Conservation (phyloP, 441 rosid genomes). For the Corymbia citriodora region DNA sequence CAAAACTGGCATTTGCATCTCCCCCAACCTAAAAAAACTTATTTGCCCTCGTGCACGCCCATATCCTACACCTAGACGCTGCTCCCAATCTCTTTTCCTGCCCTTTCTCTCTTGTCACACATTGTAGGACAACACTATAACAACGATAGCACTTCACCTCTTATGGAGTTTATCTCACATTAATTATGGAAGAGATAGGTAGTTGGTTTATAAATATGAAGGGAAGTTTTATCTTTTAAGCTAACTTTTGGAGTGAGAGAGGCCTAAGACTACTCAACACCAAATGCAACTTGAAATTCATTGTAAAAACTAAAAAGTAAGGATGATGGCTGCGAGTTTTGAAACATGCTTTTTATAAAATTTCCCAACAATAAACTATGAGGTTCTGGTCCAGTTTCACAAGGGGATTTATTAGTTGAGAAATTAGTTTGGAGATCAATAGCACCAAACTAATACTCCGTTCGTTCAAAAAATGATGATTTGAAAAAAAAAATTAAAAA, state of each 20-base stretch:
- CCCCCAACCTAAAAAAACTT: neutral
- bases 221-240: too few relatives aligned
- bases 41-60: neutral
- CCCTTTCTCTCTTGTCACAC: neutral
- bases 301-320: neutral
- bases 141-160: neutral
- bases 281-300: neutral
- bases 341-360: neutral
- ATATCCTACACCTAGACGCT: neutral
- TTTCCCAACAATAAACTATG: accelerated
- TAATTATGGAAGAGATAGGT: too few relatives aligned
- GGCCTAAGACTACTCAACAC: too few relatives aligned
- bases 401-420: neutral
- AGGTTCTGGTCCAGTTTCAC: neutral
- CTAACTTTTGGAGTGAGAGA: too few relatives aligned
- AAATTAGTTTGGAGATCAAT: neutral
- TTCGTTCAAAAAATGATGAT: neutral
- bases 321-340: neutral
- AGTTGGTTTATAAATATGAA: too few relatives aligned
- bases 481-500: accelerated
- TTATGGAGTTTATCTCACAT: too few relatives aligned
- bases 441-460: accelerated
- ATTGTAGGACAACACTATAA: neutral
- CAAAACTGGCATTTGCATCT: neutral
- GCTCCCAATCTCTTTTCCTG: neutral